Evolutionary conservation across 140 eudicot species (phyloP).

Genomic region (Senecio squalidus): DNA sequence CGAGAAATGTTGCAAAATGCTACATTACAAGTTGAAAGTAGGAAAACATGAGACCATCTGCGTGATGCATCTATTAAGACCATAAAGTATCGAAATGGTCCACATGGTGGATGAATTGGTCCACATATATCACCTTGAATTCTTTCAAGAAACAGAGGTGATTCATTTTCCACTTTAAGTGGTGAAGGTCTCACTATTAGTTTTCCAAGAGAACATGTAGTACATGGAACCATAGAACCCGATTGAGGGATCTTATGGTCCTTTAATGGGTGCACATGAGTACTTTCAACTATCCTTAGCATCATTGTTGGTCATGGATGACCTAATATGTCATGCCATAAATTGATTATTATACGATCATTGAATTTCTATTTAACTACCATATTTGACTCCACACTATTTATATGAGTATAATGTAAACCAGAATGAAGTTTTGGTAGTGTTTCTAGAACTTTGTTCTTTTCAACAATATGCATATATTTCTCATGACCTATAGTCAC

Average conservation of each 20-base stretch:
- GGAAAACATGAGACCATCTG: neutral
- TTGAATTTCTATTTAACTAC: too few relatives aligned
- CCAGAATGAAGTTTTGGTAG: neutral
- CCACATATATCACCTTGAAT: neutral
- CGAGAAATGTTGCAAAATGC: neutral
- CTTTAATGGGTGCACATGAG: too few relatives aligned
- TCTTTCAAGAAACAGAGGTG: neutral
- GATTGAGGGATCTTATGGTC: too few relatives aligned
- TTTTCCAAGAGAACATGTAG: neutral
- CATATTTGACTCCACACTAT: too few relatives aligned
- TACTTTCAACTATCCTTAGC: too few relatives aligned
- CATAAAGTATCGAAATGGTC: too few relatives aligned
- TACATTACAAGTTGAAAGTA: neutral
- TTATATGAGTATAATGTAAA: neutral
- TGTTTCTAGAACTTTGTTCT: neutral
- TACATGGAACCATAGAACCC: neutral
- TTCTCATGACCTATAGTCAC: neutral
- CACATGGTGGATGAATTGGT: neutral
- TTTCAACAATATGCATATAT: neutral
- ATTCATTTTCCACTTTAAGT: neutral
- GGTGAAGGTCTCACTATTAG: neutral
- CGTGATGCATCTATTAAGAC: neutral
- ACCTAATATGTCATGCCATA: too few relatives aligned
- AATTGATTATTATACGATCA: too few relatives aligned
- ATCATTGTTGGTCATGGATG: too few relatives aligned